Conservation (phyloP, 2,329 filamentous ascomycete species). For the Alternaria sp. region DNA sequence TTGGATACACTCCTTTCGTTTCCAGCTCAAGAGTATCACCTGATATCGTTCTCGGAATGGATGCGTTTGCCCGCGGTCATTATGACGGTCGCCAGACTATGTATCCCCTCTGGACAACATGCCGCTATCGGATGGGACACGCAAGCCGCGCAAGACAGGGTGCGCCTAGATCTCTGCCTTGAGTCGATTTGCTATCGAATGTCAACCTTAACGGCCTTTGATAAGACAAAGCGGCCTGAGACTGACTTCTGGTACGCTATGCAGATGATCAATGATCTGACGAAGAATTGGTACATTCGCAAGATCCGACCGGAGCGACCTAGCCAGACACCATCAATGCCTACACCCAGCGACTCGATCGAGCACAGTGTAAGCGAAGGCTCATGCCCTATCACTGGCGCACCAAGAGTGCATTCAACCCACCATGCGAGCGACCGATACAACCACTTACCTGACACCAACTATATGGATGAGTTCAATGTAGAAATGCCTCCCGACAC, state of each 20-base stretch:
- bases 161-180: conserved; percentile 44
- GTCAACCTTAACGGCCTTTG: conserved; percentile 39
- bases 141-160: conserved; percentile 42
- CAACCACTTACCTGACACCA: background rate
- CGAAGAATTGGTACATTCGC: conserved; percentile 40
- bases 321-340: conserved; percentile 4
- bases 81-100: conserved; percentile 40
- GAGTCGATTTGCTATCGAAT: conserved; percentile 48
- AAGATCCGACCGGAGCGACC: conserved; percentile 28
- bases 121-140: conserved; percentile 41
- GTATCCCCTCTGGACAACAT: conserved; percentile 39
- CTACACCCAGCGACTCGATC: conserved; percentile 4
- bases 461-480: conserved; percentile 9
- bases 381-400: conserved; percentile 17
- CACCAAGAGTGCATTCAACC: conserved; percentile 10
- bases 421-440: background rate
- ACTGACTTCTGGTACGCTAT: conserved; percentile 45
- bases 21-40: conserved; percentile 64
- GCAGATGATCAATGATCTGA: conserved; percentile 42
- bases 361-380: conserved; percentile 19
- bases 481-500: conserved; percentile 8
- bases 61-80: conserved; percentile 43
- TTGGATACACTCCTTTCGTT: conserved; percentile 76
- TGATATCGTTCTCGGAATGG: conserved; percentile 47
- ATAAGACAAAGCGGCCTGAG: conserved; percentile 34